Percentiles rank a stretch among this genome's conserved stretches.
phyloP scores from a whole-genome alignment of 768 basidiomycete genomes.

The Tremella yokohamensis region DNA sequence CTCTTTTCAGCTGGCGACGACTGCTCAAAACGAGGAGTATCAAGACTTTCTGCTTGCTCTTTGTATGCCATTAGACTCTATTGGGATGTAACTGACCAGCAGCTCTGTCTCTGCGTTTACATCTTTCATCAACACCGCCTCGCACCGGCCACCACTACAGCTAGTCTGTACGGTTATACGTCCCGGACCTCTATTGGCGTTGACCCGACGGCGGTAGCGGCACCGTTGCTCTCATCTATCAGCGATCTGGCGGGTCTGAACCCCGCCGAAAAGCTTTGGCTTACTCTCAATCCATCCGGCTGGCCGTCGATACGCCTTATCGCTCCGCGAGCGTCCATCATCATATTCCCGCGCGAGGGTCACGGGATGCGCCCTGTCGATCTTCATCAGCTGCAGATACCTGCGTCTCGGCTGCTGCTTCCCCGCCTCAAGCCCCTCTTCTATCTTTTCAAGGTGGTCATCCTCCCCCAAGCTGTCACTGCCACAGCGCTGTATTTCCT shows the following conservation, averaged over 20 bases:
- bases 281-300: slow-evolving; percentile 38
- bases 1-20: slow-evolving; percentile 27
- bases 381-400: slow-evolving; percentile 35
- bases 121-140: slow-evolving; percentile 43
- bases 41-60: slow-evolving; percentile 42
- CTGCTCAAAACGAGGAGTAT: slow-evolving; percentile 36
- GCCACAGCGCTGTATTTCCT: slow-evolving; percentile 70
- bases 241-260: slow-evolving; percentile 12
- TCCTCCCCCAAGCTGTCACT: slow-evolving; percentile 77
- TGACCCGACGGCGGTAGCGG: slow-evolving; percentile 1
- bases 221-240: slow-evolving; percentile 13
- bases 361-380: slow-evolving; percentile 38
- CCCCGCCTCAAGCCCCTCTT: slow-evolving; percentile 57
- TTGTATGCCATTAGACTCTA: slow-evolving; percentile 22
- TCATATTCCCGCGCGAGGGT: slow-evolving; percentile 55
- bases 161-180: slow-evolving; percentile 43
- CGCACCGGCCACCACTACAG: slow-evolving; percentile 18
- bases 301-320: slow-evolving; percentile 29
- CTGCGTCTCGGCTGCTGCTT: slow-evolving; percentile 30
- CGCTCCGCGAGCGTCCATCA: slow-evolving; percentile 59
- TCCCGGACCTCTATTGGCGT: slow-evolving; percentile 6
- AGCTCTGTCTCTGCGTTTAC: slow-evolving; percentile 42
- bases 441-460: slow-evolving; percentile 78
- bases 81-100: slow-evolving; percentile 2
- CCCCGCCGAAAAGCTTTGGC: slow-evolving; percentile 35